Evolutionary conservation across 371 early-diverging fungal species (phyloP).

Genomic region (Phascolomyces articulosus): DNA sequence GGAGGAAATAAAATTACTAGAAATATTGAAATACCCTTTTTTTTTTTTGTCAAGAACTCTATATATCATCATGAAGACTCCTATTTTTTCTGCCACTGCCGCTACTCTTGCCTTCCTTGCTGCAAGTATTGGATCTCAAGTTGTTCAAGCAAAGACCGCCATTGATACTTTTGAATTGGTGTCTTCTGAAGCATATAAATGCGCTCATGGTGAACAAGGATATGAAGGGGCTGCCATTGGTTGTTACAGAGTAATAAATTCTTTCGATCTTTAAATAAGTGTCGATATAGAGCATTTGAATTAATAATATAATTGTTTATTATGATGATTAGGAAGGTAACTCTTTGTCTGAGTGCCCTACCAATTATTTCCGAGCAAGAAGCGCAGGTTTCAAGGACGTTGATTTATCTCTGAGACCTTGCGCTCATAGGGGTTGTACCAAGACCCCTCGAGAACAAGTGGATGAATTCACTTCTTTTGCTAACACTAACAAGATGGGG

Average conservation of each 20-base stretch:
- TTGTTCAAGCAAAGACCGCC: neutral
- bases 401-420: conserved; percentile 28
- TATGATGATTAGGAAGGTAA: conserved; percentile 22
- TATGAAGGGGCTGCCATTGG: conserved; percentile 5
- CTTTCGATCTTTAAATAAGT: neutral
- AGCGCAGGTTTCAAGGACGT: conserved; percentile 18
- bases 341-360: conserved; percentile 11
- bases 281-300: neutral
- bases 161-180: neutral
- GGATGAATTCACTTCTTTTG: conserved; percentile 13
- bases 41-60: too few species aligned
- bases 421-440: conserved; percentile 22
- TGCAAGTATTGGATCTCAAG: neutral
- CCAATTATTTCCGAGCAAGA: conserved; percentile 20
- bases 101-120: neutral
- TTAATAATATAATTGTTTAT: neutral
- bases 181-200: neutral
- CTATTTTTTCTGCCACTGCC: neutral
- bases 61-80: too few species aligned
- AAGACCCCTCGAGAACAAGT: conserved; percentile 25
- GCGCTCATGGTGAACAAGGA: neutral
- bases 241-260: neutral
- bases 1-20: too few species aligned
- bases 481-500: conserved; percentile 18
- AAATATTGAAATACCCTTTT: too few species aligned